Conservation (phyloP, 2,329 filamentous ascomycete species). For the Fusarium pininemorale region DNA sequence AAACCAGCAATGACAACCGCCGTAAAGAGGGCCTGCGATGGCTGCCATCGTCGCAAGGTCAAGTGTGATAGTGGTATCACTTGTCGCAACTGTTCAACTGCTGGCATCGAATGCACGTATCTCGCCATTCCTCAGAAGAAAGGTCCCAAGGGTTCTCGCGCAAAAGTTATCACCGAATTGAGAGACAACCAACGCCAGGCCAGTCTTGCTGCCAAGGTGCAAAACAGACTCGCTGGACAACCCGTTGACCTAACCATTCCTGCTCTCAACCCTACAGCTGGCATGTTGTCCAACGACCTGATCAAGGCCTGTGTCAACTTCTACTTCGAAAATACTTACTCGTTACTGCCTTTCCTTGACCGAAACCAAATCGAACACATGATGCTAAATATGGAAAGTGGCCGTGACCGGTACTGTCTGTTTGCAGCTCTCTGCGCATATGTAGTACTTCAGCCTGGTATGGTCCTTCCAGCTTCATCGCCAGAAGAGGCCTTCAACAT, state of each 20-base stretch:
- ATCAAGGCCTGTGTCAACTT: constrained; percentile 74
- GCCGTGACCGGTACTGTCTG: constrained; percentile 70
- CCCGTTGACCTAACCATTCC: constrained; percentile 57
- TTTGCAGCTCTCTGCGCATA: constrained; percentile 72
- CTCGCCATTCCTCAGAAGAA: constrained; percentile 80
- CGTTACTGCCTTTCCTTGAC: constrained; percentile 70
- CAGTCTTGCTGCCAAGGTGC: constrained; percentile 69
- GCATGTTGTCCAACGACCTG: constrained; percentile 68
- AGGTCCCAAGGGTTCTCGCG: constrained; percentile 77
- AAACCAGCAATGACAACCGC: constrained; percentile 54
- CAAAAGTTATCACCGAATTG: constrained; percentile 79
- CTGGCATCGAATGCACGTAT: constrained; percentile 76
- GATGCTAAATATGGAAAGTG: constrained; percentile 68
- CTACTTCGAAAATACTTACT: constrained; percentile 74
- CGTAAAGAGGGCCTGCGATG: constrained; percentile 73
- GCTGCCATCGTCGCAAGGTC: constrained; percentile 78
- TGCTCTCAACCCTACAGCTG: constrained; percentile 63
- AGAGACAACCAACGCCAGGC: constrained; percentile 74
- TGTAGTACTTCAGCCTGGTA: constrained; percentile 75
- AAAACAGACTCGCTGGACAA: constrained; percentile 65
- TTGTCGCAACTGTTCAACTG: constrained; percentile 75
- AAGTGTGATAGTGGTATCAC: constrained; percentile 77
- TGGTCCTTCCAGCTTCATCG: constrained; percentile 59
- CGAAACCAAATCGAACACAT: constrained; percentile 67
- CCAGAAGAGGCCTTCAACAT: constrained; percentile 63